These are phyloP conservation scores for Cryoendolithus antarcticus DNA, from an alignment of 2,329 filamentous ascomycete species.

Conservation along the genomic window DNA sequence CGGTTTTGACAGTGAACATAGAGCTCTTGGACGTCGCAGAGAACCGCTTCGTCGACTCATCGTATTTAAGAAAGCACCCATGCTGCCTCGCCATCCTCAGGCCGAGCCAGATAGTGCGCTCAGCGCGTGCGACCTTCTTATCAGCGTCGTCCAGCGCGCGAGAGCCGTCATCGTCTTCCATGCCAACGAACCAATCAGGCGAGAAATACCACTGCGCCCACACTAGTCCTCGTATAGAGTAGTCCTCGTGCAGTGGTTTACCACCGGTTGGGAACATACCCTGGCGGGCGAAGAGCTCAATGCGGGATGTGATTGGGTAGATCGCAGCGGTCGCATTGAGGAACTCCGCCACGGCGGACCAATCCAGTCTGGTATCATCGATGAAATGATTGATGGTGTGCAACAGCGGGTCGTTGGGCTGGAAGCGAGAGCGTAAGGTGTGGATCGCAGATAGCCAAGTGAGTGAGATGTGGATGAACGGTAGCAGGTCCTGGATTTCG, in stretches of 20 bases:
- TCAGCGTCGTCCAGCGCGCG: constrained; percentile 51
- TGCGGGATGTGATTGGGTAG: constrained; percentile 23
- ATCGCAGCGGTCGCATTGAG: constrained; percentile 39
- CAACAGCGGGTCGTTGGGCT: constrained; percentile 10
- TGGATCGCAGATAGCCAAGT: constrained; percentile 40
- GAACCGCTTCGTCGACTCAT: constrained; percentile 3
- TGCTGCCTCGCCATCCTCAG: constrained; percentile 4
- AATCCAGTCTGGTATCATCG: constrained; percentile 18
- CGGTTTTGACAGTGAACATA: not conserved
- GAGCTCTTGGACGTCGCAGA: not conserved
- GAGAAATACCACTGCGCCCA: constrained; percentile 51
- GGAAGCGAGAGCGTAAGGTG: constrained; percentile 7
- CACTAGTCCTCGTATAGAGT: constrained; percentile 49
- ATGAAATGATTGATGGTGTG: constrained; percentile 13
- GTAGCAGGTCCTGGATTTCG: constrained; percentile 38
- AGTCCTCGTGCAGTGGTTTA: constrained; percentile 57
- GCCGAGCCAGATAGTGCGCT: constrained; percentile 4
- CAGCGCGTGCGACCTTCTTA: constrained; percentile 30
- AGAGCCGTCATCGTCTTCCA: constrained; percentile 54
- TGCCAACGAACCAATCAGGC: constrained; percentile 45
- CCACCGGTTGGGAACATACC: constrained; percentile 30
- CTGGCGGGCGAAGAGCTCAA: constrained; percentile 21
- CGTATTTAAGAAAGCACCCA: constrained; percentile 2
- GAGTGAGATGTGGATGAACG: constrained; percentile 51
- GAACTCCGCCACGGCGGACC: constrained; percentile 39